These are phyloP conservation scores for Malus sieversii DNA, from an alignment of 306 rosid genomes.

Conservation along the genomic window DNA sequence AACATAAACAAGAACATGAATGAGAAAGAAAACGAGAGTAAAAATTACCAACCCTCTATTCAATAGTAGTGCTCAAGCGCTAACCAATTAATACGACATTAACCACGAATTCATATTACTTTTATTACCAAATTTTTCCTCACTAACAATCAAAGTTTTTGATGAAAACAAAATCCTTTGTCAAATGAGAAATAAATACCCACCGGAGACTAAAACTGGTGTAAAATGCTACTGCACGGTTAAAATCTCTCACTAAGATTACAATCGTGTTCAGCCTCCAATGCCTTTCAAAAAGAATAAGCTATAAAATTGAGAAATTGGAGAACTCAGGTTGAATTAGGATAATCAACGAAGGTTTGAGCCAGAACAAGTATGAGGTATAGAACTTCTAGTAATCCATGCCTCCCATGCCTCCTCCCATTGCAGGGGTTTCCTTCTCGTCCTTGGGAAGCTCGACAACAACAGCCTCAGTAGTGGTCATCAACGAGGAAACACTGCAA, in stretches of 20 bases:
- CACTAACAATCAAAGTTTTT: not conserved
- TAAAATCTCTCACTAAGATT: constrained; percentile 1
- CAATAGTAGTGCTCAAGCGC: too few species aligned
- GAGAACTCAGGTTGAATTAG: not conserved
- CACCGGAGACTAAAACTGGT: not conserved
- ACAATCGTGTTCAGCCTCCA: constrained; percentile 15
- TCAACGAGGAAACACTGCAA: constrained; percentile 40
- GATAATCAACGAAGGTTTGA: not conserved
- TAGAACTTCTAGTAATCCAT: constrained; percentile 23
- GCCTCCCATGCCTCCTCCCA: constrained; percentile 42
- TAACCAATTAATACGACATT: too few species aligned
- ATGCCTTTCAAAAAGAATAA: not conserved
- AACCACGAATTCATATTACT: not conserved
- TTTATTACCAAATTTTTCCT: not conserved
- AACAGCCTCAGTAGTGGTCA: constrained; percentile 48
- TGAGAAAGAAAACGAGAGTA: too few species aligned
- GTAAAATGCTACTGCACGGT: not conserved
- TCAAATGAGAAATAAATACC: not conserved
- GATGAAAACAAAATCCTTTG: not conserved
- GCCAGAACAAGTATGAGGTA: too few species aligned
- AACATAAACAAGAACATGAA: too few species aligned
- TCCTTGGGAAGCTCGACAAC: constrained; percentile 36
- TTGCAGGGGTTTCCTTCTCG: constrained; percentile 27
- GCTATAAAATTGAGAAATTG: not conserved
- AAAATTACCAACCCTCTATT: too few species aligned